A percentile compares a stretch with the other conserved stretches of the same genome.
Evolutionary conservation across 2,329 filamentous ascomycete species (phyloP).

Genomic region (Penicillium paneum): DNA sequence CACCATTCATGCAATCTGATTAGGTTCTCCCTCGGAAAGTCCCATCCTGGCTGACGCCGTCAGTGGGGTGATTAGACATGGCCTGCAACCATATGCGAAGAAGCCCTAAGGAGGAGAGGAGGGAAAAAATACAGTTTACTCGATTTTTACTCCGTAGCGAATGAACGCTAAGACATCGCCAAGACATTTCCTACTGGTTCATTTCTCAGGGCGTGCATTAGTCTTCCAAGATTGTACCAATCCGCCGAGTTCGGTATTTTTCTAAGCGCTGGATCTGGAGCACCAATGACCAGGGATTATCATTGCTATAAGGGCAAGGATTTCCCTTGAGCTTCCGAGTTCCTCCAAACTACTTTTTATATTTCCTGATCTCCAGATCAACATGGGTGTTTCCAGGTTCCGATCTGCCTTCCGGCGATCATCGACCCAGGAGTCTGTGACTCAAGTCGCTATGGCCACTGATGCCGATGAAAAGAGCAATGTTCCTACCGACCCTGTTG

Average conservation of each 20-base stretch:
- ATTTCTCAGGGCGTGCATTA: neutral
- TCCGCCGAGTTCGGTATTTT: constrained; percentile 6
- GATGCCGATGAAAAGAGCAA: neutral
- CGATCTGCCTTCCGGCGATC: constrained; percentile 7
- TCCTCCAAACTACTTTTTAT: neutral
- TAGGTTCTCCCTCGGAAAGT: constrained; percentile 5
- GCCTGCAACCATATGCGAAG: neutral
- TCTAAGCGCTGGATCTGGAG: neutral
- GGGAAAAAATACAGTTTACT: neutral
- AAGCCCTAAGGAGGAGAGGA: neutral
- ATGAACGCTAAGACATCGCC: constrained; percentile 1
- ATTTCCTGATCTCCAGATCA: neutral
- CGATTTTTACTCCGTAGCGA: neutral
- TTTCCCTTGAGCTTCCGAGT: neutral
- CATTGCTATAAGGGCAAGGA: constrained; percentile 5
- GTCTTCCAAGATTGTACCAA: constrained; percentile 1
- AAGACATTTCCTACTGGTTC: constrained; percentile 1
- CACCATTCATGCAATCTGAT: constrained; percentile 5
- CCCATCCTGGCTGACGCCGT: neutral
- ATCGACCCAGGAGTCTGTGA: neutral
- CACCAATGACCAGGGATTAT: neutral
- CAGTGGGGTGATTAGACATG: neutral
- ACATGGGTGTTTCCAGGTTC: constrained; percentile 1
- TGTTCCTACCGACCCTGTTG: neutral
- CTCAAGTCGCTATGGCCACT: neutral